These are phyloP conservation scores for Trichoderma koningii DNA, from an alignment of 2,329 filamentous ascomycete genomes.

Conservation along the genomic window DNA sequence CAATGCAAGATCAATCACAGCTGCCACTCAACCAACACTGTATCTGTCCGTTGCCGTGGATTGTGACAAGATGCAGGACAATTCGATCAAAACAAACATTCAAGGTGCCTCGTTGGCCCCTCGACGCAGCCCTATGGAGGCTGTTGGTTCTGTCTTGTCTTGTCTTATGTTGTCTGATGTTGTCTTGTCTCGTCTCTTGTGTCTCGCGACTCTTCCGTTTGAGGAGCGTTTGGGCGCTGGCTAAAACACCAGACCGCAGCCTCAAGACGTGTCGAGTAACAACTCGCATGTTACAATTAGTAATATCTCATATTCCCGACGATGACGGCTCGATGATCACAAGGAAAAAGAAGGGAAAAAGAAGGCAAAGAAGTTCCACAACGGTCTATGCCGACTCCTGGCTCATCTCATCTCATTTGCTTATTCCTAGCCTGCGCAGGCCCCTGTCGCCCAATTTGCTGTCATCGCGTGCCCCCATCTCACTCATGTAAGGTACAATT, in stretches of 20 bases:
- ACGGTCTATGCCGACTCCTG: slow-evolving; percentile 8
- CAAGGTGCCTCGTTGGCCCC: not conserved
- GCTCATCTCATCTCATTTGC: slow-evolving; percentile 21
- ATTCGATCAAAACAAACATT: not conserved
- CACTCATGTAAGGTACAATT: not conserved
- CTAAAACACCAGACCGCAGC: too few species aligned
- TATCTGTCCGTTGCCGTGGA: not conserved
- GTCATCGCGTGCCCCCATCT: not conserved
- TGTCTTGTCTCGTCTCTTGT: not conserved
- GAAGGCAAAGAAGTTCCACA: not conserved
- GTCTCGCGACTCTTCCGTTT: not conserved
- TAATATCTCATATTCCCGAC: not conserved
- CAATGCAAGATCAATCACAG: not conserved
- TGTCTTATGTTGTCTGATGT: not conserved
- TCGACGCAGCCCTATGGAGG: slow-evolving; percentile 12
- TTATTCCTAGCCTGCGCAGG: not conserved
- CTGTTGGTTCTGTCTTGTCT: not conserved
- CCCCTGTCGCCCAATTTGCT: too few species aligned
- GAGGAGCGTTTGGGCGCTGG: slow-evolving; percentile 8
- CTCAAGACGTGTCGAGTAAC: not conserved
- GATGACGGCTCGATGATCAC: not conserved
- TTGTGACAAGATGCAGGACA: not conserved
- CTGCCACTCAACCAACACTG: too few species aligned
- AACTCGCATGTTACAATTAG: too few species aligned
- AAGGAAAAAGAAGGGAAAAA: not conserved